Conservation (phyloP, 2,329 filamentous ascomycete species). For the Aspergillus flavus region DNA sequence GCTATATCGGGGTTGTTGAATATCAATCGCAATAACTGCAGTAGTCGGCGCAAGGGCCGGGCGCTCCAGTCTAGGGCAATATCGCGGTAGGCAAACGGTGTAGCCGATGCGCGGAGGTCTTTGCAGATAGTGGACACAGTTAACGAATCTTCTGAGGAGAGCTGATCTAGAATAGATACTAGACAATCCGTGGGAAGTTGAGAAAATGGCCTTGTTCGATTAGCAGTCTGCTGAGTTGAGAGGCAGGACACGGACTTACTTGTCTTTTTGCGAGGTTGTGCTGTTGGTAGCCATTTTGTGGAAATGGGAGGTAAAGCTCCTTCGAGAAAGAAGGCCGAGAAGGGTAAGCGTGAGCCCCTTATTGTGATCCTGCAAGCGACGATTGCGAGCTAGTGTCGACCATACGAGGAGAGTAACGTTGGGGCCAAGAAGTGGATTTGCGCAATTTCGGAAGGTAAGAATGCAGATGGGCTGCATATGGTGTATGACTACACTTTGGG, state of each 20-base stretch:
- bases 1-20: background rate
- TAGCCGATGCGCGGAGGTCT: background rate
- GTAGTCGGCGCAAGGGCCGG: background rate
- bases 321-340: background rate
- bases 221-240: background rate
- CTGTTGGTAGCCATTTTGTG: background rate
- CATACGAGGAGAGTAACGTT: background rate
- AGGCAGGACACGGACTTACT: background rate
- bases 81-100: background rate
- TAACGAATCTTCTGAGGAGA: background rate
- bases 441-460: background rate
- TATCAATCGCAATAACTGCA: background rate
- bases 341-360: background rate
- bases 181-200: background rate
- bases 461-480: background rate
- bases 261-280: background rate
- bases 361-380: background rate
- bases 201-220: background rate
- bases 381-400: background rate
- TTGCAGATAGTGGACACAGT: background rate
- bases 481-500: background rate
- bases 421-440: background rate
- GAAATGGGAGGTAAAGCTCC: background rate
- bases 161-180: constrained; percentile 1
- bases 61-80: background rate